Conservation (phyloP, 2,329 filamentous ascomycete species). For the Aurifilum marmelostoma region DNA sequence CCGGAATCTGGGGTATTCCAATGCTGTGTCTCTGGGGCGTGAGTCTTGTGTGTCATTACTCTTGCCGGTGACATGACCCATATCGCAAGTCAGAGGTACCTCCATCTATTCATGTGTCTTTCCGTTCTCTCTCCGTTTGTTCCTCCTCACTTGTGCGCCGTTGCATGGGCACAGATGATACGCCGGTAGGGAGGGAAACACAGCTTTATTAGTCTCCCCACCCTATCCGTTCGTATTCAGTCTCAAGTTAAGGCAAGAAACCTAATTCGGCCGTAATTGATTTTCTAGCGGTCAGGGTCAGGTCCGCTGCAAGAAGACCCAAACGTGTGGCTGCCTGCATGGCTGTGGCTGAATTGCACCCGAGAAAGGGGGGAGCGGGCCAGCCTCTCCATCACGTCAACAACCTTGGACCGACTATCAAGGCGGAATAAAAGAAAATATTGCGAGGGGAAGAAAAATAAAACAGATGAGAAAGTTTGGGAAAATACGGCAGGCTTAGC, state of each 20-base stretch:
- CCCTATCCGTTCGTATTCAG: neutral
- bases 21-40: neutral
- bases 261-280: neutral
- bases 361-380: neutral
- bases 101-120: neutral
- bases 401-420: neutral
- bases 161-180: conserved; percentile 9
- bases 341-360: neutral
- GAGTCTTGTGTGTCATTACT: neutral
- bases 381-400: neutral
- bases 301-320: neutral
- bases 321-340: neutral
- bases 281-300: too few relatives aligned
- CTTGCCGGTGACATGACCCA: neutral
- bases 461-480: neutral
- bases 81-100: conserved; percentile 1
- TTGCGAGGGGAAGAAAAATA: neutral
- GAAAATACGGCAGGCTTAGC: neutral
- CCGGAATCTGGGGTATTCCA: conserved; percentile 17
- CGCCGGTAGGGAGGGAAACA: neutral
- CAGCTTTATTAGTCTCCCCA: too few relatives aligned
- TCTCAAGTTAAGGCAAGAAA: neutral
- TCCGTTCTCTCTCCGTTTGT: neutral
- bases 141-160: conserved; percentile 15
- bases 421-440: neutral